Evolutionary conservation across 768 basidiomycete species (phyloP), one percentile per base, ranked within the genome.

Genomic region (Dacryopinax primogenitus): DNA sequence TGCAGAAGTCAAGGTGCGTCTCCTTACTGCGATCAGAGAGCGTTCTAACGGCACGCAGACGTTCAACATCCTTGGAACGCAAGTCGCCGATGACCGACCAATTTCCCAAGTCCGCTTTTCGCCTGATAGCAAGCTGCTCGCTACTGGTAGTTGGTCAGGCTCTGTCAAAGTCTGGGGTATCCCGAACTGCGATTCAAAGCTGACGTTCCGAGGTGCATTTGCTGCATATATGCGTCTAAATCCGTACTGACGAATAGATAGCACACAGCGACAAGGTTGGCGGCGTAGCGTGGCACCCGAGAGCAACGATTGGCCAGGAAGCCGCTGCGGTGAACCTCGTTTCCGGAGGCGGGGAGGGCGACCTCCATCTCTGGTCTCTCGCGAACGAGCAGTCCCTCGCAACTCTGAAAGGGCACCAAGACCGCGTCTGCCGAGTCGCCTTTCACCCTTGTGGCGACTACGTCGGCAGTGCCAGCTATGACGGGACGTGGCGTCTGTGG

Each of bases 401-500:
- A 0, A 83, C 86, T 2, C 78, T 99, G 74, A 83, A 85, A 74
- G 96, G 96, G 1, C 96, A 98, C 73, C 82, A 86, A 72, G 87
- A 86, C 66, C 87, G 96, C 23, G 86, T 99, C 1, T 94, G 92
- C 73, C 85, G 96, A 16, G 88, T 97, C 23, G 91, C 89, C 0
- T 99, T 98, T 76, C 96, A 99, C 74, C 94, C 96, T 1, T 95
- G 92, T 0, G 96, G 96, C 1, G 78, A 87, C 47, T 98, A 94
- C 73, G 83, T 96, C 32, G 94, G 89, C 1, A 94, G 92, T 67
- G 94, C 96, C 0, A 92, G 90, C 68, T 98, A 94, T 70, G 96
- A 99, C 74, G 95, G 91, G 16, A 90, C 95, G 30, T 99, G 96
- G 96, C 79, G 96, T 45, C 75, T 98, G 63, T 99, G 96, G 96